A percentile compares a stretch with the other conserved stretches of the same genome.
phyloP scores from a whole-genome alignment of 129 eudicot genomes.

The Smallanthus sonchifolius region DNA sequence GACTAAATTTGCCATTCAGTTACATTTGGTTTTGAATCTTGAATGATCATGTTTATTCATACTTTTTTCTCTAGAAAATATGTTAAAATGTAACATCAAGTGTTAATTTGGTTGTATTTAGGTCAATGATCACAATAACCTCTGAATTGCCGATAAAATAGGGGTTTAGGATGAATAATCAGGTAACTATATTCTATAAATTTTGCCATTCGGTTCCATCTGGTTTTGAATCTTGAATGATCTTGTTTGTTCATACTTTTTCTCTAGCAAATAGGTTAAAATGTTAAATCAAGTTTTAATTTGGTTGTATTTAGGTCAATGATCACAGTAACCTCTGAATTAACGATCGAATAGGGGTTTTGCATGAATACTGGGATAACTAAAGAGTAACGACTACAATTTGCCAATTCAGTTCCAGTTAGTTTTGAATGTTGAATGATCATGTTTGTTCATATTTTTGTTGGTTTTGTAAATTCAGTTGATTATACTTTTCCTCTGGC shows the following conservation, averaged over 20 bases:
- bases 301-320: not conserved
- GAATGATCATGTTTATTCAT: not conserved
- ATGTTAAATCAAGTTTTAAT: not conserved
- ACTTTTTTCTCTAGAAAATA: not conserved
- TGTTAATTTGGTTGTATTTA: not conserved
- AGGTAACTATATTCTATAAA: no score
- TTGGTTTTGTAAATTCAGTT: not conserved
- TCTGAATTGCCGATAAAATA: not conserved
- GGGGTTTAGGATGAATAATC: not conserved
- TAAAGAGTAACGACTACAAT: no score
- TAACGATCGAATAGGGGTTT: not conserved
- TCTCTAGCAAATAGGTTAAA: not conserved
- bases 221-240: not conserved
- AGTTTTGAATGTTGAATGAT: not conserved
- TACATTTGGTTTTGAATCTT: not conserved
- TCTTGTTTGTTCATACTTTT: not conserved
- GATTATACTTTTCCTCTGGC: no score
- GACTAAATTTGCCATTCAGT: no score
- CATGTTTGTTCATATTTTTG: not conserved
- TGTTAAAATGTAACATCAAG: not conserved
- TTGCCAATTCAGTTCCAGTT: no score
- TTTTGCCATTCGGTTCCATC: no score
- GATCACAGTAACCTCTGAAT: not conserved
- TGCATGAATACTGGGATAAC: not conserved
- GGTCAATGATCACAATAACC: not conserved